A percentile compares a stretch with the other conserved stretches of the same genome.
Evolutionary conservation across 192 early-diverging fungal species (phyloP).

Genomic region (Backusella morwellensis): DNA sequence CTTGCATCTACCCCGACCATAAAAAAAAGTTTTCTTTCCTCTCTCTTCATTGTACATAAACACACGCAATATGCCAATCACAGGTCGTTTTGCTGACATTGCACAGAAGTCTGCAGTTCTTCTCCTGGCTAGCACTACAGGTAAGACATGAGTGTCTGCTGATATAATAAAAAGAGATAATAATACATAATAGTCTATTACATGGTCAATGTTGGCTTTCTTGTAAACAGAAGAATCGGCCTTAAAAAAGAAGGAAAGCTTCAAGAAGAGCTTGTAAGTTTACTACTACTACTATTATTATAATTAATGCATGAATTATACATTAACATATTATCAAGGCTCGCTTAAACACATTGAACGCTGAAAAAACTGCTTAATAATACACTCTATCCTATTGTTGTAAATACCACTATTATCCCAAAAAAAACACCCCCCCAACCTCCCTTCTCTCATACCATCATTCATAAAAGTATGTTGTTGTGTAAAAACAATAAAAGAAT

Average conservation of each 20-base stretch:
- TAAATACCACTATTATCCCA: background rate
- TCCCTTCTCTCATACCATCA: background rate
- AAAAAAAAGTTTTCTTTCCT: background rate
- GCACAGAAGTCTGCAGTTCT: conserved; percentile 37
- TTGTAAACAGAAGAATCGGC: conserved; percentile 36
- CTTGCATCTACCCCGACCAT: background rate
- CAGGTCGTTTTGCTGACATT: conserved; percentile 32
- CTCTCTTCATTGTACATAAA: background rate
- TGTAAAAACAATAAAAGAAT: background rate
- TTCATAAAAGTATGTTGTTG: background rate
- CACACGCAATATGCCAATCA: conserved; percentile 11
- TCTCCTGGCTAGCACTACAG: conserved; percentile 32
- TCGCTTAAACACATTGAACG: conserved; percentile 3
- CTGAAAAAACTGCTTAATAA: conserved; percentile 9
- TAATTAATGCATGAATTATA: background rate
- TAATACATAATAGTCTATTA: conserved; percentile 33
- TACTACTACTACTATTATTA: background rate
- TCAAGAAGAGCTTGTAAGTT: conserved; percentile 39
- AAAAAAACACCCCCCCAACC: background rate
- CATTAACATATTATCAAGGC: background rate
- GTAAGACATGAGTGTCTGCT: background rate
- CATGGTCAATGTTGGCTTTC: conserved; percentile 28
- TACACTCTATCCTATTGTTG: background rate
- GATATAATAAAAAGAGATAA: background rate
- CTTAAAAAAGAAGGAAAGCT: conserved; percentile 36